Evolutionary conservation across 495 filamentous ascomycete genomes (phyloP).

Genomic region (Schizothecium vesticola): DNA sequence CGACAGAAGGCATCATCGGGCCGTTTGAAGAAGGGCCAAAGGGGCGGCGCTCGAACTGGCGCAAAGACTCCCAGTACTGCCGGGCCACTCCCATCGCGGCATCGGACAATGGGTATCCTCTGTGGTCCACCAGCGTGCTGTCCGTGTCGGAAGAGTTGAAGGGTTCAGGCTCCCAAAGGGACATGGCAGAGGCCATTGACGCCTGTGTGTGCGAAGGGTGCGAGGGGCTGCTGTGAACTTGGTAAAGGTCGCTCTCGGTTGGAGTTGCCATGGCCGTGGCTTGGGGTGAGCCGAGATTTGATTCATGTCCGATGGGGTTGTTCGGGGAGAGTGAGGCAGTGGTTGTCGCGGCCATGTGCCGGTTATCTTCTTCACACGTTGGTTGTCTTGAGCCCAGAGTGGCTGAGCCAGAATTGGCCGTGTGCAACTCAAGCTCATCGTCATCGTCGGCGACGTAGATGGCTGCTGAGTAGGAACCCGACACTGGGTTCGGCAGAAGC

Average conservation of each 20-base stretch:
- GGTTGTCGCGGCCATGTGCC: too few relatives aligned
- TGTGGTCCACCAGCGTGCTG: neutral
- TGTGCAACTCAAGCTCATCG: neutral
- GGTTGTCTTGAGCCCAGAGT: neutral
- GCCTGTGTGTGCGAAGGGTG: neutral
- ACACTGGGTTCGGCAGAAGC: neutral
- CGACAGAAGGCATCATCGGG: neutral
- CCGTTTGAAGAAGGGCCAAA: neutral
- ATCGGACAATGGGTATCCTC: neutral
- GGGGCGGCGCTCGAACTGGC: neutral
- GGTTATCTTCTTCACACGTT: neutral
- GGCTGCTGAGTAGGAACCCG: neutral
- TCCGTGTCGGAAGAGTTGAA: neutral
- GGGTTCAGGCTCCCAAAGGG: neutral
- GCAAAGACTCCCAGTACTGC: neutral
- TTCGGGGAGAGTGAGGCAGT: neutral
- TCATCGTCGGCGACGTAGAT: neutral
- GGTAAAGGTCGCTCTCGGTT: neutral
- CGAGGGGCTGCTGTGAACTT: neutral
- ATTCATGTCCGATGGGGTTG: neutral
- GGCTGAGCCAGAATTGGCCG: neutral
- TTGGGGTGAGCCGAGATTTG: neutral
- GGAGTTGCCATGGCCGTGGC: neutral
- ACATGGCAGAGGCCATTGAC: neutral
- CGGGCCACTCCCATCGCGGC: neutral